Conservation (phyloP, 73 alveolate genomes). For the Tetrahymena malaccensis region DNA sequence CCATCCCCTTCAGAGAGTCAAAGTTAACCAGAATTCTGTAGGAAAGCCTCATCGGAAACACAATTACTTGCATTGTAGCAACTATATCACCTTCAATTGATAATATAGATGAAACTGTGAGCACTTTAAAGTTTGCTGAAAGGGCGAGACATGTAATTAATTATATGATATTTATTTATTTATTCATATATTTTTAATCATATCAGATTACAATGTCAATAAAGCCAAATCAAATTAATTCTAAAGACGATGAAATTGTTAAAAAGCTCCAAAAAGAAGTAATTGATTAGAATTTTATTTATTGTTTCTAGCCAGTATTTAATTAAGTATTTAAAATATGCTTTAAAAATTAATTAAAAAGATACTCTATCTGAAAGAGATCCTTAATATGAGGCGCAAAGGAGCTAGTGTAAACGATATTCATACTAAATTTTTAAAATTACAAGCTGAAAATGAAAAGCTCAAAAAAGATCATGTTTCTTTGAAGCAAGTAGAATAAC, state of each 20-base stretch:
- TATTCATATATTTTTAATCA: background rate
- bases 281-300: background rate
- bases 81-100: slow-evolving; percentile 71
- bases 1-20: slow-evolving; percentile 85
- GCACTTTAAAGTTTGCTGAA: slow-evolving; percentile 85
- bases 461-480: slow-evolving; percentile 45
- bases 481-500: slow-evolving; percentile 46
- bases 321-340: background rate
- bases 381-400: slow-evolving; percentile 55
- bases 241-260: slow-evolving; percentile 70
- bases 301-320: background rate
- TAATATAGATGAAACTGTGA: slow-evolving; percentile 72
- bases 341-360: background rate
- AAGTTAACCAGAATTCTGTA: slow-evolving; percentile 75
- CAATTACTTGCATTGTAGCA: slow-evolving; percentile 68
- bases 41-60: slow-evolving; percentile 83
- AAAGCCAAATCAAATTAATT: slow-evolving; percentile 60
- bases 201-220: slow-evolving; percentile 43
- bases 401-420: slow-evolving; percentile 55
- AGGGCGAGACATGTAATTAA: slow-evolving; percentile 70
- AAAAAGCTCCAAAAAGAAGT: slow-evolving; percentile 64
- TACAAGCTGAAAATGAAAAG: slow-evolving; percentile 63
- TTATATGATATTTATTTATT: background rate
- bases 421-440: slow-evolving; percentile 35
- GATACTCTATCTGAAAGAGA: slow-evolving; percentile 61